These are phyloP conservation scores for Pseudocercospora vitis DNA, from an alignment of 2,329 filamentous ascomycete genomes.

Conservation along the genomic window DNA sequence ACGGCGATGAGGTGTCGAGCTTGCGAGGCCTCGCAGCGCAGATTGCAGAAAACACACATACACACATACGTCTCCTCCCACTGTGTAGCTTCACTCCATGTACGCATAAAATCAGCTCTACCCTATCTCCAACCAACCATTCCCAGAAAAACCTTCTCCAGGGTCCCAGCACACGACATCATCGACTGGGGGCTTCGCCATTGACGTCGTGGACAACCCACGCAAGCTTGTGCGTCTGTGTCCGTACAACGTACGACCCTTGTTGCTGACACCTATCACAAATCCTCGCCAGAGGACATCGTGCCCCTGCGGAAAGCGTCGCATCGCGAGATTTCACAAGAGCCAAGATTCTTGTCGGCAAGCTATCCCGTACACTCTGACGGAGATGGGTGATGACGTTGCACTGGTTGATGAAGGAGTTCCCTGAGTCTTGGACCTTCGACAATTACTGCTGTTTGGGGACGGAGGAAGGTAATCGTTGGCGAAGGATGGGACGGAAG, in stretches of 20 bases:
- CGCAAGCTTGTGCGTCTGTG: neutral
- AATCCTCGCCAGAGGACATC: no score
- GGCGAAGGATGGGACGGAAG: no score
- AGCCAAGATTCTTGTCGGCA: no score
- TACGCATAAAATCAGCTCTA: neutral
- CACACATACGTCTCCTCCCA: neutral
- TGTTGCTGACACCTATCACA: neutral
- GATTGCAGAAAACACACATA: neutral
- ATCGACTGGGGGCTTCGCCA: no score
- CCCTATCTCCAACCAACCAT: neutral
- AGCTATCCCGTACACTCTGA: no score
- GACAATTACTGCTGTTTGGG: no score
- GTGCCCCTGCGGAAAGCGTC: no score
- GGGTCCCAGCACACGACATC: no score
- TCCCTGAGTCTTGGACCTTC: neutral
- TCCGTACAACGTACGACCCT: no score
- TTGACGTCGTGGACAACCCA: neutral
- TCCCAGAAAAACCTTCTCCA: neutral
- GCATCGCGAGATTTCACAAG: no score
- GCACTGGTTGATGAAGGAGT: neutral
- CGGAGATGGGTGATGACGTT: no score
- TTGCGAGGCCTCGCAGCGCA: neutral
- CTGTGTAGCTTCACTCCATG: neutral
- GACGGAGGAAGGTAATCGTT: neutral
- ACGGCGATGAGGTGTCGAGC: neutral